Evolutionary conservation across 169 alveolate species (phyloP), one percentile per base, ranked within the genome.

Genomic region (Amoebophrya sp.): DNA sequence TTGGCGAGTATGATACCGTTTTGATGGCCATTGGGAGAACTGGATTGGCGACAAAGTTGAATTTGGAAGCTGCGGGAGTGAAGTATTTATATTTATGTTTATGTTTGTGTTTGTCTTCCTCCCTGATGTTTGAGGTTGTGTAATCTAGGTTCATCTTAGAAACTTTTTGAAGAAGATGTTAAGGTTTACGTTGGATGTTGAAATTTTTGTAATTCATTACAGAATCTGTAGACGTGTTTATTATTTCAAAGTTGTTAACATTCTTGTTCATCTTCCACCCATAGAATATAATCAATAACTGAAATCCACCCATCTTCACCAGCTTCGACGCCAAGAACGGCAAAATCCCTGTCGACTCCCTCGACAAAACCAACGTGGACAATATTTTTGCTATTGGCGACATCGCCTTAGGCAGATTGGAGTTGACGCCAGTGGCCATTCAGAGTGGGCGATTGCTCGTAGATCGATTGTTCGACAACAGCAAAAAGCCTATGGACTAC

Each of bases 391-490:
- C 93, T 36, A 76, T 91, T 39, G 93, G 93, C 23, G 93, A 91
- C 54, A 83, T 91, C 40, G 36, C 78, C 26, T 41, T 3, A 47
- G 98, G 98, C 54, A 94, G 96, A 36, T 98, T 99, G 47, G 99
- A 97, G 92, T 94, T 98, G 33, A 98, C 99, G 0, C 99, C 99
- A 24, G 99, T 98, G n/a, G 99, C 99, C 24, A 96, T 98, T 14
- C 98, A 97, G 93, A 98, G 98, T 41, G 99, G 99, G 34, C 97
- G 95, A 91, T 93, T 97, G 36, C 96, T 98, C 54, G 98, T 99
- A 36, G 94, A 95, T 78, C 95, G 99, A 89, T 94, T 98, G 40
- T 98, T 96, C 90, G 97, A 36, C 83, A 96, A 95, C 23, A 93
- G 95, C 12, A 94, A 94, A 38, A 95, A 95, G 92, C 95, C 91